Evolutionary conservation across 371 early-diverging fungal genomes (phyloP).

Genomic region (Mortierella sp.): DNA sequence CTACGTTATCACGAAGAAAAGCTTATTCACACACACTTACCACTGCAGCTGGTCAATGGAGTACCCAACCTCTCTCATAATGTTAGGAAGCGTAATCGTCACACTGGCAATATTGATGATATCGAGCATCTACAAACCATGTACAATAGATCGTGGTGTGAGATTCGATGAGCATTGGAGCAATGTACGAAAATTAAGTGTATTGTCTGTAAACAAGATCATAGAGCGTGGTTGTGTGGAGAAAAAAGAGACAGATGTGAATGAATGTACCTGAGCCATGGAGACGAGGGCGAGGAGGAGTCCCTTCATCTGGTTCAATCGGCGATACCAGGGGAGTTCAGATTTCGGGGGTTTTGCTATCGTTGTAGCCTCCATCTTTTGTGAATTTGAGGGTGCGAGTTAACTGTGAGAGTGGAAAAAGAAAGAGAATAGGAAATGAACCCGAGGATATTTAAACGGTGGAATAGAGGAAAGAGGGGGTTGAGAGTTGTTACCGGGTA

Average conservation of each 20-base stretch:
- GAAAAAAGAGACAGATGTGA: background rate
- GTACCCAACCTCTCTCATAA: conserved; percentile 28
- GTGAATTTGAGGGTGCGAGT: background rate
- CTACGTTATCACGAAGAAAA: too few species aligned
- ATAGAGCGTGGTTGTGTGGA: background rate
- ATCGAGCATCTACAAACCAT: conserved; percentile 23
- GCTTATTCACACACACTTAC: too few species aligned
- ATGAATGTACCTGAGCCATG: conserved; percentile 17
- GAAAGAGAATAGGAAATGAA: background rate
- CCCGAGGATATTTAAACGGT: background rate
- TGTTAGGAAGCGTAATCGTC: conserved; percentile 38
- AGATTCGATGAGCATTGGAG: background rate
- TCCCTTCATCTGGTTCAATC: conserved; percentile 18
- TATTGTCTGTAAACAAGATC: background rate
- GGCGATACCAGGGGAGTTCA: conserved; percentile 14
- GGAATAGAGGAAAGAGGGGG: background rate
- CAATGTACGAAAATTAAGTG: too few species aligned
- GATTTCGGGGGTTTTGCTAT: background rate
- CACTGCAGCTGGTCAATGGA: conserved; percentile 35
- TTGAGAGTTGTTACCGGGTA: background rate
- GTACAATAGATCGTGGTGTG: background rate
- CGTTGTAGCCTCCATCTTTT: background rate
- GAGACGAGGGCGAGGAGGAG: conserved; percentile 20
- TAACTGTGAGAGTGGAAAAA: background rate
- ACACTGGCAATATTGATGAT: conserved; percentile 41